Evolutionary conservation across 768 basidiomycete genomes (phyloP).

Genomic region (Trametes gibbosa): DNA sequence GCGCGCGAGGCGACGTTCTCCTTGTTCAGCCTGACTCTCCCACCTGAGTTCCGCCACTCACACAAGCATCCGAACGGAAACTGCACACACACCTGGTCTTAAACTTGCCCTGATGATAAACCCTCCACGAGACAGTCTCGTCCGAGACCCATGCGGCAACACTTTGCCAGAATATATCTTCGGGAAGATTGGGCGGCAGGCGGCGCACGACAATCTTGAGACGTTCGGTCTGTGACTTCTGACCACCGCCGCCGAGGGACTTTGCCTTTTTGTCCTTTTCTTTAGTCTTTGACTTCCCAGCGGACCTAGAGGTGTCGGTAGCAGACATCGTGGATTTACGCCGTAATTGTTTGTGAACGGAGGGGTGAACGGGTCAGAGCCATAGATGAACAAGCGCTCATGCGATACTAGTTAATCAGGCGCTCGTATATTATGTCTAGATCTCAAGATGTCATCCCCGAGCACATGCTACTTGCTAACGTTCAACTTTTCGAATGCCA

Average conservation of each 20-base stretch:
- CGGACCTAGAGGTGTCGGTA: not conserved
- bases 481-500: too few species aligned
- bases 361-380: not conserved
- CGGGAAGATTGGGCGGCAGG: constrained; percentile 89
- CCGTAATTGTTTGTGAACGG: not conserved
- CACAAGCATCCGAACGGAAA: too few species aligned
- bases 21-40: constrained; percentile 62
- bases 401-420: too few species aligned
- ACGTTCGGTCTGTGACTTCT: constrained; percentile 45
- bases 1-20: constrained; percentile 86
- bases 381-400: too few species aligned
- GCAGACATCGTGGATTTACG: not conserved
- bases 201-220: constrained; percentile 87
- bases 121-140: constrained; percentile 66
- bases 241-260: constrained; percentile 4
- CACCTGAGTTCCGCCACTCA: too few species aligned
- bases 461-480: too few species aligned
- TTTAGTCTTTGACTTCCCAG: constrained; percentile 1
- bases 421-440: too few species aligned
- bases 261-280: constrained; percentile 22
- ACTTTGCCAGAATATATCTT: constrained; percentile 91
- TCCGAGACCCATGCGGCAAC: constrained; percentile 82
- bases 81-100: constrained; percentile 67
- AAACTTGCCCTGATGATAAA: constrained; percentile 65
- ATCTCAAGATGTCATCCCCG: too few species aligned